Evolutionary conservation across 768 basidiomycete genomes (phyloP).

Genomic region (Collybiopsis luxurians): DNA sequence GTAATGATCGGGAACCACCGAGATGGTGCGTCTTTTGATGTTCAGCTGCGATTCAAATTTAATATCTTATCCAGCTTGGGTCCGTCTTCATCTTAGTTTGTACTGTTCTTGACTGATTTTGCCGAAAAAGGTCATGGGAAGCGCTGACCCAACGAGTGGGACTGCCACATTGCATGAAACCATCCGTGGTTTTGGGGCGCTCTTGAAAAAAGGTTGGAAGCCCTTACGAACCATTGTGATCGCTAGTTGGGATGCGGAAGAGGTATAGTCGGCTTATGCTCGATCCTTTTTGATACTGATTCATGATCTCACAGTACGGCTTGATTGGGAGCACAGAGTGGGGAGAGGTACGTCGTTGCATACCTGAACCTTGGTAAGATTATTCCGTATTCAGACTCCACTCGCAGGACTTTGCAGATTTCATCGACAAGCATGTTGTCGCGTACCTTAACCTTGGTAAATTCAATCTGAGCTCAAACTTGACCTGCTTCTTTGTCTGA

Average conservation of each 20-base stretch:
- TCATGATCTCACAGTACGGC: slow-evolving; percentile 34
- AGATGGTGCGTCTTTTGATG: slow-evolving; percentile 35
- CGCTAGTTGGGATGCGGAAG: slow-evolving; percentile 81
- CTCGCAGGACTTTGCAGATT: slow-evolving; percentile 53
- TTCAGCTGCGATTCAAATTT: neutral
- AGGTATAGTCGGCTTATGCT: slow-evolving; percentile 32
- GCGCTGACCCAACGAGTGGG: slow-evolving; percentile 54
- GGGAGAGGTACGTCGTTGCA: slow-evolving; percentile 63
- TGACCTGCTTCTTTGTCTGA: neutral
- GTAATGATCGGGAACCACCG: slow-evolving; percentile 71
- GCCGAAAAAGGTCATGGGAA: slow-evolving; percentile 44
- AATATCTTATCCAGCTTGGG: slow-evolving; percentile 9
- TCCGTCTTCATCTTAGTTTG: slow-evolving; percentile 1
- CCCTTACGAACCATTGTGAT: slow-evolving; percentile 73
- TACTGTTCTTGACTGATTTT: neutral
- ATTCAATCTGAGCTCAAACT: slow-evolving; percentile 8
- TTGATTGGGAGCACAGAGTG: slow-evolving; percentile 64
- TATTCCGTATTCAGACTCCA: no score
- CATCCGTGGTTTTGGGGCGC: slow-evolving; percentile 50
- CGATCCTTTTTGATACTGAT: slow-evolving; percentile 6
- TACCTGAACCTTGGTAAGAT: slow-evolving; percentile 61
- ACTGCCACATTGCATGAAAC: slow-evolving; percentile 56
- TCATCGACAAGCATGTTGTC: slow-evolving; percentile 53
- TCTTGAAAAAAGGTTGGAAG: slow-evolving; percentile 58
- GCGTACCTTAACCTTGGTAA: slow-evolving; percentile 61